Conservation (phyloP, 352 stramenopile species). For the Halophytophthora polymorphica region DNA sequence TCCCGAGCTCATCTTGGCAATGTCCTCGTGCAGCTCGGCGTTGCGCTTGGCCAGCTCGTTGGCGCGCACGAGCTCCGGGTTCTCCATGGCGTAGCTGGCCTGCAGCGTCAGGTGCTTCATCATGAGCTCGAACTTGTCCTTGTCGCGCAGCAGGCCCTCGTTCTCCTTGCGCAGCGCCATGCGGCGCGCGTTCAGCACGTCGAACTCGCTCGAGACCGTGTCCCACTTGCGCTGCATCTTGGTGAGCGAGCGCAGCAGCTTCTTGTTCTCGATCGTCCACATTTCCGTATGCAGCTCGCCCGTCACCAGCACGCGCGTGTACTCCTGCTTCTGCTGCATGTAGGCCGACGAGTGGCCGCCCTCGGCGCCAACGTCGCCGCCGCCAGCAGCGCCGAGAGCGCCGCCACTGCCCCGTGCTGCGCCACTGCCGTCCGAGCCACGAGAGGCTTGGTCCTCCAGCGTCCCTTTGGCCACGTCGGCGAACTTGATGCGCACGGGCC, state of each 20-base stretch:
- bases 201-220: conserved; percentile 66
- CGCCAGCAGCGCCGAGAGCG: conserved; percentile 12
- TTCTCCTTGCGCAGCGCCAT: conserved; percentile 73
- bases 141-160: conserved; percentile 65
- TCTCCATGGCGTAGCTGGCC: conserved; percentile 64
- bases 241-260: conserved; percentile 55
- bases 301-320: conserved; percentile 76
- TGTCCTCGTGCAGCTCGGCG: conserved; percentile 77
- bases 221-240: conserved; percentile 66
- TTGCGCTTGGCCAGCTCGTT: conserved; percentile 77
- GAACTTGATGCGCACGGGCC: conserved; percentile 78
- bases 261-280: conserved; percentile 85
- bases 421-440: conserved; percentile 31
- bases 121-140: conserved; percentile 71
- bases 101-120: conserved; percentile 83
- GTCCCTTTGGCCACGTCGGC: conserved; percentile 79
- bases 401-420: conserved; percentile 9
- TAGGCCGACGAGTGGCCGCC: conserved; percentile 55
- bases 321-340: conserved; percentile 77
- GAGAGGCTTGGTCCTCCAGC: conserved; percentile 61
- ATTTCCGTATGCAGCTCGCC: conserved; percentile 81
- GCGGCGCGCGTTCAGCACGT: conserved; percentile 54
- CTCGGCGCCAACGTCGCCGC: conserved; percentile 2
- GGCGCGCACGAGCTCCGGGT: conserved; percentile 73
- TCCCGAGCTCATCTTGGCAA: conserved; percentile 75